These are phyloP conservation scores for Acmispon strigosus DNA, from an alignment of 306 rosid species.

Conservation along the genomic window DNA sequence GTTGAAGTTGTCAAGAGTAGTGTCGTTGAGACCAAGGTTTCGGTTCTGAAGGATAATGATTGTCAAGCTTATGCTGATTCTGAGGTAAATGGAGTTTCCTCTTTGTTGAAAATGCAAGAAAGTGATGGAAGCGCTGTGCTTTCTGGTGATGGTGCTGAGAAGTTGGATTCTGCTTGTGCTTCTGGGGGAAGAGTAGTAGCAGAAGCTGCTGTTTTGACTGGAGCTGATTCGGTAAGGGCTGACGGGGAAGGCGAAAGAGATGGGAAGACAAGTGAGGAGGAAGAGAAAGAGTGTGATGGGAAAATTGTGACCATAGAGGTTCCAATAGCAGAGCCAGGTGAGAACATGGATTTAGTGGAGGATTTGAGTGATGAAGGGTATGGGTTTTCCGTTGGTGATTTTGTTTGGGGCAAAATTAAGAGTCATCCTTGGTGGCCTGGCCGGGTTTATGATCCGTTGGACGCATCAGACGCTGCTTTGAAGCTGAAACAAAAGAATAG, in stretches of 20 bases:
- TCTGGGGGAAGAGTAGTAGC: conserved; percentile 7
- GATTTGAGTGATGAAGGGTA: conserved; percentile 27
- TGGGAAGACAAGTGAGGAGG: neutral
- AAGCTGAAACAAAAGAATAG: conserved; percentile 42
- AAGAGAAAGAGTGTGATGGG: conserved; percentile 6
- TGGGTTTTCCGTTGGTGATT: conserved; percentile 55
- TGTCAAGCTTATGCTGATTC: conserved; percentile 28
- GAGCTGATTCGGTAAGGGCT: neutral
- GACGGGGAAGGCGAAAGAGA: neutral
- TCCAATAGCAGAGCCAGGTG: conserved; percentile 33
- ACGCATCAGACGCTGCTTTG: conserved; percentile 50
- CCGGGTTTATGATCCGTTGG: conserved; percentile 48
- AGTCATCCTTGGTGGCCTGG: conserved; percentile 90
- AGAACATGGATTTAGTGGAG: conserved; percentile 27
- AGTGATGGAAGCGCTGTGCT: conserved; percentile 18
- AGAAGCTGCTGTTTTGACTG: neutral
- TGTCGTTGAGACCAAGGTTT: conserved; percentile 24
- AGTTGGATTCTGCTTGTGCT: conserved; percentile 11
- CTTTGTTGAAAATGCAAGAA: conserved; percentile 36
- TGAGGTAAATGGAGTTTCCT: conserved; percentile 36
- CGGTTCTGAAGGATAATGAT: conserved; percentile 20
- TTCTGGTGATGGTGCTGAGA: conserved; percentile 5
- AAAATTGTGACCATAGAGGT: conserved; percentile 29
- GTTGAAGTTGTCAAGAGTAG: conserved; percentile 28
- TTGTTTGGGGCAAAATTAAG: conserved; percentile 77